Conservation (phyloP, 352 stramenopile genomes). For the Globisporangium spiculum region DNA sequence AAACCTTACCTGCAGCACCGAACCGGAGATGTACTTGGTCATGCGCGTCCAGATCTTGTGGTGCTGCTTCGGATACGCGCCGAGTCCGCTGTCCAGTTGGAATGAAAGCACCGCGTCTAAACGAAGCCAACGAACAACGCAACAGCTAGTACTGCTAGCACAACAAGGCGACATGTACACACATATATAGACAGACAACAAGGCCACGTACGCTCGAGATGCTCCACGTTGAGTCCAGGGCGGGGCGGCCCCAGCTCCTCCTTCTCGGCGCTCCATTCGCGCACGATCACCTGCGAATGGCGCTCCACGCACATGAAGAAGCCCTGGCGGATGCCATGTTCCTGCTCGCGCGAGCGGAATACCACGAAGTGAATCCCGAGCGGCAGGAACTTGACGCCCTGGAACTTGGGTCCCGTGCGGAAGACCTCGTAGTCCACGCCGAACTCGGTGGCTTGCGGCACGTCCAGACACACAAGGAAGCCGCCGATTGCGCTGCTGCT, state of each 20-base stretch:
- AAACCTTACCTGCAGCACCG: constrained; percentile 31
- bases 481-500: constrained; percentile 34
- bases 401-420: constrained; percentile 72
- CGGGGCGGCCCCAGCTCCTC: constrained; percentile 66
- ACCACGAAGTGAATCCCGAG: constrained; percentile 81
- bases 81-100: constrained; percentile 77
- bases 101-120: constrained; percentile 66
- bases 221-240: constrained; percentile 60
- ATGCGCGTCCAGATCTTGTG: constrained; percentile 66
- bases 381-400: constrained; percentile 84
- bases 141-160: neutral
- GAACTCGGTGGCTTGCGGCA: constrained; percentile 76
- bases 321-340: constrained; percentile 78
- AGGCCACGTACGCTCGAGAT: constrained; percentile 57
- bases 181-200: neutral
- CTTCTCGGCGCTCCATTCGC: constrained; percentile 73
- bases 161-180: neutral
- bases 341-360: constrained; percentile 71
- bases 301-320: constrained; percentile 74
- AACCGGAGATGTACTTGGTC: constrained; percentile 60
- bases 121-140: neutral
- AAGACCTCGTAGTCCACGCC: constrained; percentile 87
- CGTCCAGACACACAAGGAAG: constrained; percentile 82
- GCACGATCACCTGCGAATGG: constrained; percentile 64
- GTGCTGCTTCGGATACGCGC: constrained; percentile 79